Conservation (phyloP, 2,329 filamentous ascomycete species). For the Delphinella strobiligena region DNA sequence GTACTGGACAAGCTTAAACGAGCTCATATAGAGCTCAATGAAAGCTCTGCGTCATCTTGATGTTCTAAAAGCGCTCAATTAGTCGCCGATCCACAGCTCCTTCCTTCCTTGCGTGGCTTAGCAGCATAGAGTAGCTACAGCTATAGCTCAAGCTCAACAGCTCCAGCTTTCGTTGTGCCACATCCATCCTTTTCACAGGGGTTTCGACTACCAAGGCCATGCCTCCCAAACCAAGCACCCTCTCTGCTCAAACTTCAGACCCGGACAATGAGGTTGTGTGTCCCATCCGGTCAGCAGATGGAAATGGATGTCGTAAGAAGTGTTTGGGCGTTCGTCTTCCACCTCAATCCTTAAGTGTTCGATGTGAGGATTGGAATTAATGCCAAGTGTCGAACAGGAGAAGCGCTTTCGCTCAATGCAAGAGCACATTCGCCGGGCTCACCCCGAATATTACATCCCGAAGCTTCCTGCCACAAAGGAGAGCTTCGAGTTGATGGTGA, state of each 20-base stretch:
- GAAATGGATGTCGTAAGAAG: constrained; percentile 91
- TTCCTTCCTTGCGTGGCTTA: constrained; percentile 5
- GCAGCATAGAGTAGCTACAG: constrained; percentile 2
- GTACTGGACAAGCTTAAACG: constrained; percentile 5
- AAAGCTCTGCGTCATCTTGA: constrained; percentile 5
- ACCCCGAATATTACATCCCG: constrained; percentile 93
- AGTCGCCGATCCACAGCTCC: constrained; percentile 1
- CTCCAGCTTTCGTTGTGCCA: constrained; percentile 3
- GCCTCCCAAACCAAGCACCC: constrained; percentile 79
- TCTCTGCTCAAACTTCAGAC: constrained; percentile 62
- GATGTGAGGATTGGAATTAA: constrained; percentile 1
- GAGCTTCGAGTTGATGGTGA: constrained; percentile 95
- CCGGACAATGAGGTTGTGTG: constrained; percentile 94
- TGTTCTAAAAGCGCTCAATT: constrained; percentile 1
- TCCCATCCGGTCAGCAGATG: constrained; percentile 89
- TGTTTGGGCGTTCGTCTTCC: constrained; percentile 82
- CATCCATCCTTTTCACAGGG: constrained; percentile 2
- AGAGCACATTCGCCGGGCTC: constrained; percentile 94
- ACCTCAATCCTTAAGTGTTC: constrained; percentile 7
- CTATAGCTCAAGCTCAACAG: background rate
- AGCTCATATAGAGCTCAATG: constrained; percentile 8
- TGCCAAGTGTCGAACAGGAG: constrained; percentile 46
- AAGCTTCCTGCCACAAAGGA: constrained; percentile 97
- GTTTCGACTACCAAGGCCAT: constrained; percentile 38
- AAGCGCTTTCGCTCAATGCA: constrained; percentile 98